Evolutionary conservation across 805 yeast species (phyloP), one percentile per base, ranked within the genome.

Genomic region (Priceomyces haplophilus): DNA sequence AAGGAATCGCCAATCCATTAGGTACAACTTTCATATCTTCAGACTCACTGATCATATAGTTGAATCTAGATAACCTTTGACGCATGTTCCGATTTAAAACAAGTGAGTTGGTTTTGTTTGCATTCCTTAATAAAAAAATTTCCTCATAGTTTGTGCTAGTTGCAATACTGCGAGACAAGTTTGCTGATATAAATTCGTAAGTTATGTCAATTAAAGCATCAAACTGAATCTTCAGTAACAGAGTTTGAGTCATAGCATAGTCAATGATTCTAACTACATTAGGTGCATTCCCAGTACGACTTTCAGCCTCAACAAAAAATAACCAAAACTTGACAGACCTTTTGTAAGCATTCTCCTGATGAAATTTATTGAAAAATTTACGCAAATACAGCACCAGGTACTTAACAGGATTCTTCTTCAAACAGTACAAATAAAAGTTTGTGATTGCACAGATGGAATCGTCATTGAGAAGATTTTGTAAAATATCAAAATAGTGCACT

Each of bases 291-390:
- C 66, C 66, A 1, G 51, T 41, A 17, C 68, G 12, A 6, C 62
- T 70, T 47, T 82, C 84, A 51, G 75, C 79, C 37, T 77, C 75
- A 46, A 83, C 72, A 46, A 64, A 80, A 31, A 73, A 70, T 8
- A 60, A 54, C 89, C 89, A 84, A 51, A 81, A 85, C 16, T 69
- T 52, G 4, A 60, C 59, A 1, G 80, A 74, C 4, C 62, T 53
- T 34, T 61, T 61, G 11, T 82, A 53, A 3, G 62, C 53, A 1
- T 54, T 48, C 24, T 67, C 58, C 3, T 43, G 43, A 45, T 59
- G 52, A 41, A 53, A 50, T 17, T 45, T 50, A 46, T 65, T 65
- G 52, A 60, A 69, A 35, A 67, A 58, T n/a, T 44, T 44, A 19
- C 70, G 49, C 4, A 4, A 4, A 27, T 12, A n/a, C n/a, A 12